phyloP scores from a whole-genome alignment of 108 stramenopile species.

The Cyclotella baltica region DNA sequence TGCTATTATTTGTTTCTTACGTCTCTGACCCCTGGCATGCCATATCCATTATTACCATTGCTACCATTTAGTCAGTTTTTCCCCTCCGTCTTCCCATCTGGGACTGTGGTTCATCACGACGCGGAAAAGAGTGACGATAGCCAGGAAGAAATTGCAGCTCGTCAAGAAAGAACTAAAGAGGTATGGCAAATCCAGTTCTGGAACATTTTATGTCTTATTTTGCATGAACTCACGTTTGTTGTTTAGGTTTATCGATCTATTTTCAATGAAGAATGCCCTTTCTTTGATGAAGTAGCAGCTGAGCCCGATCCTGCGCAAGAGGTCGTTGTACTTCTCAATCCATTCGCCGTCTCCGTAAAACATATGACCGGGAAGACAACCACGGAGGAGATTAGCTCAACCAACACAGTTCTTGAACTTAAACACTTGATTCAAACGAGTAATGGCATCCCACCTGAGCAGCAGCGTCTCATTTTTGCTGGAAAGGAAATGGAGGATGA shows the following conservation, averaged over 20 bases:
- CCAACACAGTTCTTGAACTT: not conserved
- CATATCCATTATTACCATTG: too few species aligned
- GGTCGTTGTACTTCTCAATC: not conserved
- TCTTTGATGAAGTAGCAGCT: slow-evolving; percentile 1
- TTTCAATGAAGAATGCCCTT: slow-evolving; percentile 11
- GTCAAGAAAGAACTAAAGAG: slow-evolving; percentile 9
- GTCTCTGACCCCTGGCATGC: too few species aligned
- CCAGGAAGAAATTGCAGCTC: not conserved
- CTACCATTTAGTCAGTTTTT: too few species aligned
- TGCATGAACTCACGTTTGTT: not conserved
- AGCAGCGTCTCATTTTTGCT: too few species aligned
- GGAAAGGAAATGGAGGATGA: not conserved
- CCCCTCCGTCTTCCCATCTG: not conserved
- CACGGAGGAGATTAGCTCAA: not conserved
- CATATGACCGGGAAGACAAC: not conserved
- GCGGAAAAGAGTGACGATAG: slow-evolving; percentile 16
- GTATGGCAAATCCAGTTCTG: too few species aligned
- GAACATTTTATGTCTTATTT: not conserved
- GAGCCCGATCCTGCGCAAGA: not conserved
- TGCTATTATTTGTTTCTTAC: not conserved
- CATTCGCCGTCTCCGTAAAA: not conserved
- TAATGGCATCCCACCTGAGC: not conserved
- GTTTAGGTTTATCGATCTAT: not conserved
- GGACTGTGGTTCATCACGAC: slow-evolving; percentile 8
- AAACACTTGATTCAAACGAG: not conserved